phyloP scores from a whole-genome alignment of 2,329 filamentous ascomycete genomes.

The Leptodontidium sp. region DNA sequence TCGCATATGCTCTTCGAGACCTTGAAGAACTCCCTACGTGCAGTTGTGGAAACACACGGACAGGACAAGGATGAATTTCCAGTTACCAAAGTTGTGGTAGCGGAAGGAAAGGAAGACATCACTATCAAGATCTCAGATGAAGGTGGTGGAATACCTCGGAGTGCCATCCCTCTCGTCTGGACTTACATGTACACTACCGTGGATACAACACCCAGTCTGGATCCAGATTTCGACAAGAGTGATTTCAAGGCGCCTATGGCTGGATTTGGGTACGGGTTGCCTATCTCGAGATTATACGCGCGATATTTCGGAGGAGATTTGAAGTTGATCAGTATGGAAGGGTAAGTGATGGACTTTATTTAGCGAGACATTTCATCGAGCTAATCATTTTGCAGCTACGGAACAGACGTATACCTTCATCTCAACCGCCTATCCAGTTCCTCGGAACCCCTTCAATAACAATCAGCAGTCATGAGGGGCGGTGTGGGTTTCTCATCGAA shows the following conservation, averaged over 20 bases:
- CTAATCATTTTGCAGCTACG: constrained; percentile 69
- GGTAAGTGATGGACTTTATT: constrained; percentile 63
- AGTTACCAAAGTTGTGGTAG: constrained; percentile 95
- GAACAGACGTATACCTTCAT: constrained; percentile 97
- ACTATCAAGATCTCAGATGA: constrained; percentile 99
- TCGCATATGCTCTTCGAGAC: constrained; percentile 99
- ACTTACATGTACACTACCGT: constrained; percentile 99
- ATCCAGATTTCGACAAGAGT: constrained; percentile 98
- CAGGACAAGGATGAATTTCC: constrained; percentile 96
- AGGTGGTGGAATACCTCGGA: constrained; percentile 92
- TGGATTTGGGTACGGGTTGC: constrained; percentile 96
- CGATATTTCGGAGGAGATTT: constrained; percentile 97
- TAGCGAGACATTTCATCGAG: background rate
- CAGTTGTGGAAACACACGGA: constrained; percentile 94
- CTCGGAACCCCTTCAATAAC: constrained; percentile 95
- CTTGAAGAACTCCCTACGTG: constrained; percentile 95
- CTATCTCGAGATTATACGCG: constrained; percentile 92
- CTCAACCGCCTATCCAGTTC: constrained; percentile 95
- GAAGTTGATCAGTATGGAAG: constrained; percentile 99
- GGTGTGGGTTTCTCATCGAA: constrained; percentile 22
- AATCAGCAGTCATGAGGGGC: constrained; percentile 81
- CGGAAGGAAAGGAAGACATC: constrained; percentile 97
- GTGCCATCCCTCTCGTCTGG: constrained; percentile 96
- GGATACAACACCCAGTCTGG: constrained; percentile 90
- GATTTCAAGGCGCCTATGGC: constrained; percentile 99